A percentile compares a stretch with the other conserved stretches of the same genome.
These are phyloP conservation scores for Starmera amethionina DNA, from an alignment of 805 yeast genomes.

Conservation along the genomic window DNA sequence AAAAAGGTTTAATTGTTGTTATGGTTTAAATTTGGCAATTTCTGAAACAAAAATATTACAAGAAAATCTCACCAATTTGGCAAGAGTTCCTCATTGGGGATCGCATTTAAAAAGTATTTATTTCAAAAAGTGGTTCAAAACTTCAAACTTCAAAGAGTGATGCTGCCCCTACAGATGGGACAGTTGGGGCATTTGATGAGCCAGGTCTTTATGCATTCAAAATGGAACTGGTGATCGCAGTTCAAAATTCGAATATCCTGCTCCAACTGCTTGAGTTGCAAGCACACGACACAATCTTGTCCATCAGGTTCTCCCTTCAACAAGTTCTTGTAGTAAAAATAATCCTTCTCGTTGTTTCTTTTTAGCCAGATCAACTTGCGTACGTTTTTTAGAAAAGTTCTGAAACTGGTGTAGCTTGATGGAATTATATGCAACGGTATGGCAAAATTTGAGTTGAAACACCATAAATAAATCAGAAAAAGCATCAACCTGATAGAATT, in stretches of 20 bases:
- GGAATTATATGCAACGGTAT: constrained; percentile 11
- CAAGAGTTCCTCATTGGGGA: no score
- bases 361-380: constrained; percentile 8
- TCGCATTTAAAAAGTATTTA: no score
- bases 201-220: constrained; percentile 16
- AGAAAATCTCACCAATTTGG: no score
- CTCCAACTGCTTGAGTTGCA: constrained; percentile 3
- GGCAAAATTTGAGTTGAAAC: constrained; percentile 5
- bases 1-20: background rate
- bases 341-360: constrained; percentile 4
- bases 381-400: constrained; percentile 10
- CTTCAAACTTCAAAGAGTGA: background rate
- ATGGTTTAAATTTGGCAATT: no score
- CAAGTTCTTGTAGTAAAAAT: constrained; percentile 1
- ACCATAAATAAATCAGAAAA: constrained; percentile 8
- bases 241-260: constrained; percentile 5
- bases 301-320: background rate
- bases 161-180: constrained; percentile 13
- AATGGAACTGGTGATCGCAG: constrained; percentile 15
- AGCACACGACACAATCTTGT: constrained; percentile 10
- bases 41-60: no score
- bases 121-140: no score
- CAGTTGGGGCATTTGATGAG: constrained; percentile 12
- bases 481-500: constrained; percentile 6
- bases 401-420: constrained; percentile 12